These are phyloP conservation scores for Cadophora malorum DNA, from an alignment of 2,329 filamentous ascomycete species.

Conservation along the genomic window DNA sequence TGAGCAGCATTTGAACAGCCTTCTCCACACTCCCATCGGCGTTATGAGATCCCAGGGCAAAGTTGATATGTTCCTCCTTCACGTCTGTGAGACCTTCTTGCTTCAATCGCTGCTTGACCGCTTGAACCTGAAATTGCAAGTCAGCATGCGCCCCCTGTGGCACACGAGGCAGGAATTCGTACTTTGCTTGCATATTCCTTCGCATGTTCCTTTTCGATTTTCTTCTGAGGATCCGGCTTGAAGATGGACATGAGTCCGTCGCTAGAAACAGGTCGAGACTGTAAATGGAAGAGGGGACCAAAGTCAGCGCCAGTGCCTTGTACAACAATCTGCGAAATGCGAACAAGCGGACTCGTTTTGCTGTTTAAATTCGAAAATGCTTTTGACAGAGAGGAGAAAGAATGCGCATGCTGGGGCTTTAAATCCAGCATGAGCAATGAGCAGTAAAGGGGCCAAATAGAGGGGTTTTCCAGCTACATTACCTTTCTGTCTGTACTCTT, in stretches of 20 bases:
- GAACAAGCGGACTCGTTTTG: slow-evolving; percentile 34
- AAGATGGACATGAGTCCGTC: slow-evolving; percentile 70
- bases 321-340: slow-evolving; percentile 31
- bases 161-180: neutral
- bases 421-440: slow-evolving; percentile 32
- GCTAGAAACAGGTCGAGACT: slow-evolving; percentile 60
- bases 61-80: slow-evolving; percentile 66
- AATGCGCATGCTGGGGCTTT: slow-evolving; percentile 29
- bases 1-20: slow-evolving; percentile 76
- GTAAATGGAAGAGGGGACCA: slow-evolving; percentile 30
- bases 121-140: slow-evolving; percentile 53
- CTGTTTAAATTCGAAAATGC: slow-evolving; percentile 34
- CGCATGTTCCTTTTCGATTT: slow-evolving; percentile 59
- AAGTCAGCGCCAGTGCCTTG: slow-evolving; percentile 40
- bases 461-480: slow-evolving; percentile 32
- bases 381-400: slow-evolving; percentile 34
- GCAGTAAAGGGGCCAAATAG: slow-evolving; percentile 17
- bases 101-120: slow-evolving; percentile 58
- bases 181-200: slow-evolving; percentile 20
- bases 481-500: slow-evolving; percentile 58
- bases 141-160: slow-evolving; percentile 1
- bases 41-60: slow-evolving; percentile 66
- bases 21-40: slow-evolving; percentile 74
- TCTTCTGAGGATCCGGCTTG: slow-evolving; percentile 63
- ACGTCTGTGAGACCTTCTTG: slow-evolving; percentile 60